Percentiles rank a stretch among this genome's conserved stretches.
Evolutionary conservation across 345 rosid species (phyloP).

Genomic region (Ceriops tagal): DNA sequence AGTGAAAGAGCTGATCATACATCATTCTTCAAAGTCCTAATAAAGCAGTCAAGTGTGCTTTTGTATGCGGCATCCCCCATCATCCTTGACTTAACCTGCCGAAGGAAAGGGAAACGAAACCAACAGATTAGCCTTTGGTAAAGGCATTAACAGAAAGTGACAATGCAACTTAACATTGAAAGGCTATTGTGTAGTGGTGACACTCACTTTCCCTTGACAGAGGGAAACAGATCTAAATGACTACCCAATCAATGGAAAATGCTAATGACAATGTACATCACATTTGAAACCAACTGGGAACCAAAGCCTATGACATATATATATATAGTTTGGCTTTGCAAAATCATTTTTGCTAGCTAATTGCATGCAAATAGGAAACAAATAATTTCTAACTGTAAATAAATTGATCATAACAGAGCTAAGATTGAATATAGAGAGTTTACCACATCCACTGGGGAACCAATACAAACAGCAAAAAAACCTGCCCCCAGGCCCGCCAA

Average conservation of each 20-base stretch:
- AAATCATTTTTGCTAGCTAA: conserved; percentile 6
- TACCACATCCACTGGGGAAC: conserved; percentile 99
- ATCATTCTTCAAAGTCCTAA: conserved; percentile 83
- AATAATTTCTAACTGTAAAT: background rate
- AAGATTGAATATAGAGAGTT: conserved; percentile 22
- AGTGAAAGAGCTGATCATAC: conserved; percentile 31
- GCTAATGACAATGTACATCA: background rate
- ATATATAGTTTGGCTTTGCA: background rate
- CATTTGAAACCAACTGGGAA: background rate
- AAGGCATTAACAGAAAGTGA: conserved; percentile 2
- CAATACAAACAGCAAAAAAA: conserved; percentile 92
- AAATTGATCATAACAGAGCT: background rate
- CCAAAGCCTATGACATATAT: background rate
- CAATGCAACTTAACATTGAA: background rate
- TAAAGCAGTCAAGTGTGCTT: conserved; percentile 86
- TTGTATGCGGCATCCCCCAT: conserved; percentile 97
- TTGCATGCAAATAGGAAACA: background rate
- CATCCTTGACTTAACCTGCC: conserved; percentile 96
- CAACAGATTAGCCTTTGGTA: conserved; percentile 4
- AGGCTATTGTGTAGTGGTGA: too few relatives aligned
- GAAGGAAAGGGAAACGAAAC: conserved; percentile 4
- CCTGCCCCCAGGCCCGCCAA: conserved; percentile 95
- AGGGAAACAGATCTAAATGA: background rate
- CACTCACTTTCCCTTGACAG: background rate
- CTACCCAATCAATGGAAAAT: background rate